These are phyloP conservation scores for Pisolithus marmoratus DNA, from an alignment of 768 basidiomycete genomes.

Conservation along the genomic window DNA sequence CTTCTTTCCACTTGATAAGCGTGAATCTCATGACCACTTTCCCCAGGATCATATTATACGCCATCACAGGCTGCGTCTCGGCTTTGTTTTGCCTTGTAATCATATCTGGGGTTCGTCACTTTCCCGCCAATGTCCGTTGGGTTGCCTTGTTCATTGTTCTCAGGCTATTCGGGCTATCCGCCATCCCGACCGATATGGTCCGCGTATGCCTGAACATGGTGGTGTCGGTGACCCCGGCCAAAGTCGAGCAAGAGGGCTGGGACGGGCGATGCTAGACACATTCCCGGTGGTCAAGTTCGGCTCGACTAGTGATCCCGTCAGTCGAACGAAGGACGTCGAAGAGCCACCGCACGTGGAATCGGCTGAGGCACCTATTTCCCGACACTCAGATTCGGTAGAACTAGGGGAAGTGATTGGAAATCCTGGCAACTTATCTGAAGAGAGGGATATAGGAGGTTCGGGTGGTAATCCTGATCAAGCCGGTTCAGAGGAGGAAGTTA, in stretches of 20 bases:
- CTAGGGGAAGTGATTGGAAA: slow-evolving; percentile 2
- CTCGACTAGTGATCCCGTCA: slow-evolving; percentile 8
- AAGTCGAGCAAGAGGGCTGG: slow-evolving; percentile 77
- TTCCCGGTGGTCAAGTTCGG: slow-evolving; percentile 93
- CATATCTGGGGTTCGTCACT: slow-evolving; percentile 62
- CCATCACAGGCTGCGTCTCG: slow-evolving; percentile 85
- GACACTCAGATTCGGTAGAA: slow-evolving; percentile 8
- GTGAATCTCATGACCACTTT: slow-evolving; percentile 5
- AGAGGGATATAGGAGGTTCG: neutral
- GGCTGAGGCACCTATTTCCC: neutral
- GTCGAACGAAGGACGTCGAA: slow-evolving; percentile 30
- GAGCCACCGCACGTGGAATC: slow-evolving; percentile 2
- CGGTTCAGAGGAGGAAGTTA: slow-evolving; percentile 3
- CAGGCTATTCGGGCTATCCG: slow-evolving; percentile 78
- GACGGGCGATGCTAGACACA: slow-evolving; percentile 90
- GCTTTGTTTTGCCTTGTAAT: slow-evolving; percentile 82
- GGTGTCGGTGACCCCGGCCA: slow-evolving; percentile 40
- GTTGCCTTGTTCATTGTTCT: slow-evolving; percentile 2
- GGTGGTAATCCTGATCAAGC: slow-evolving; percentile 4
- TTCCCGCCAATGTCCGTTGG: slow-evolving; percentile 3
- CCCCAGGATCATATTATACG: slow-evolving; percentile 71
- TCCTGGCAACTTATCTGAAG: neutral
- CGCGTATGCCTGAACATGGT: slow-evolving; percentile 40
- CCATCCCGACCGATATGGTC: slow-evolving; percentile 90
- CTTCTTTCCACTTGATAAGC: slow-evolving; percentile 1